Evolutionary conservation across 1,284 basidiomycete species (phyloP), one percentile per base, ranked within the genome.

Genomic region (Cyathus olla): DNA sequence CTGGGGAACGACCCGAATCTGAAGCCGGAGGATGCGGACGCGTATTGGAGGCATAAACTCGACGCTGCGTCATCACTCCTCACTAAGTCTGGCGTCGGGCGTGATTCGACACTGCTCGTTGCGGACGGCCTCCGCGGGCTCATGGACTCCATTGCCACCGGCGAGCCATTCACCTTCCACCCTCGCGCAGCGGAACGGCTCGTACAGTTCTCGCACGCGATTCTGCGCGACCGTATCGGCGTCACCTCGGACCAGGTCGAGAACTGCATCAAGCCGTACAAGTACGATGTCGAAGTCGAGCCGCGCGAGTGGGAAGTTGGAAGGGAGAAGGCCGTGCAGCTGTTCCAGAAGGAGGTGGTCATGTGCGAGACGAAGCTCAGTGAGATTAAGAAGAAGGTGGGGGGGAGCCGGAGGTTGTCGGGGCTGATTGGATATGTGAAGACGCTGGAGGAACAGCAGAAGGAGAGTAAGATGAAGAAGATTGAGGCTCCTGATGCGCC

Each of bases 201-300:
- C 60, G 87, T 95, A 57, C 88, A 96, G 69, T 98, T 98, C 76
- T 94, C 95, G 17, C 96, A 98, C 76, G 90, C 87, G 71, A 97
- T 99, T 70, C 81, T 99, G 59, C 87, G 96, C 52, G 96, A 98
- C 71, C 89, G 97, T 3, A 93, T 98, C 62, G 93, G 94, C 10
- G 80, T 98, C 57, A 96, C 98, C 3, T 93, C 95, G 1, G 98
- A 99, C 75, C 97, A 99, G 80, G 98, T 99, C 9, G 98, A 99
- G 84, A 99, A 99, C 80, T 98, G 95, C 78, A 98, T 99, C 84
- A 99, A 99, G 81, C 98, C 98, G 31, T 99, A 91, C 88, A 99
- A 99, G 84, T 98, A 98, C 76, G 95, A 96, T 71, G 88, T 96
- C 19, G 96, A 98, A 72, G 91, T 97, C 27, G 95, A 98, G 66